Conservation (phyloP, 257 asterid genomes). For the Datura wrightii region DNA sequence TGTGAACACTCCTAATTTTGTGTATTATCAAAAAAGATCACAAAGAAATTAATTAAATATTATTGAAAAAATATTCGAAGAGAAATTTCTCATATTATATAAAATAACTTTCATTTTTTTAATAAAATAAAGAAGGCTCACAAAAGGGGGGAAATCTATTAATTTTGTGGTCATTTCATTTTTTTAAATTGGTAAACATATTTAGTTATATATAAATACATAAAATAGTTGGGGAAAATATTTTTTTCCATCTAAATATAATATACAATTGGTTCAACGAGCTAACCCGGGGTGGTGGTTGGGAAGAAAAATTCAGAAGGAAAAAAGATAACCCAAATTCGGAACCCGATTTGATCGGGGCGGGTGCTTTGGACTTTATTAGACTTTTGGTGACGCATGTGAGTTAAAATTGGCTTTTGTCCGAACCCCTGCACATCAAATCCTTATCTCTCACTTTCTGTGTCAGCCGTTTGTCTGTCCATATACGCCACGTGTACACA, state of each 20-base stretch:
- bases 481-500: constrained; percentile 14
- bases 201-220: too few relatives aligned
- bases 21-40: background rate
- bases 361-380: constrained; percentile 9
- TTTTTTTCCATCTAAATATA: too few relatives aligned
- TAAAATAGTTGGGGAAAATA: too few relatives aligned
- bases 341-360: background rate
- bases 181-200: background rate
- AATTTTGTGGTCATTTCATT: background rate
- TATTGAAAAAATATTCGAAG: background rate
- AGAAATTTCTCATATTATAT: background rate
- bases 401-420: constrained; percentile 14
- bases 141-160: background rate
- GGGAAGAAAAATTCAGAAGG: too few relatives aligned
- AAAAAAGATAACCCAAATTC: background rate
- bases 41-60: background rate
- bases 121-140: background rate
- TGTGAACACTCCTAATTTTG: background rate
- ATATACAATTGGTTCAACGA: too few relatives aligned
- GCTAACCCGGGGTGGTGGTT: too few relatives aligned
- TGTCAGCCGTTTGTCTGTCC: constrained; percentile 13
- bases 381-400: background rate
- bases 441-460: background rate
- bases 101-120: background rate
- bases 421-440: background rate